A percentile compares a stretch with the other conserved stretches of the same genome.
These are phyloP conservation scores for Rossbeevera mucosa DNA, from an alignment of 768 basidiomycete species.

Conservation along the genomic window DNA sequence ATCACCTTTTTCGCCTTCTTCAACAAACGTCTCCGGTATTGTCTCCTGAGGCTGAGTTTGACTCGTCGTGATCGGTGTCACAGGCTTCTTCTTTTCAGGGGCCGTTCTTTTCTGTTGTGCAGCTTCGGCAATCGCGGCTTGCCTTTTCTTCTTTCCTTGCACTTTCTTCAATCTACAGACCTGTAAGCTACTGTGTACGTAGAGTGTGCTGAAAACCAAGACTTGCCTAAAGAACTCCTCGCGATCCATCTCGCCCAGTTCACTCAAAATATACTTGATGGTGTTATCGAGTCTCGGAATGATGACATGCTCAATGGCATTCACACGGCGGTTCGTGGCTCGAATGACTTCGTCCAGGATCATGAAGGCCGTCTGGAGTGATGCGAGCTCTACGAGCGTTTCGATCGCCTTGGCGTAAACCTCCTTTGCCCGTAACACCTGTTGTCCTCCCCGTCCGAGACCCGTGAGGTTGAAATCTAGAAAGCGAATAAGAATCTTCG, in stretches of 20 bases:
- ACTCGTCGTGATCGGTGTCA: background rate
- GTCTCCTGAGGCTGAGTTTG: constrained; percentile 9
- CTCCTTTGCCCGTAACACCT: constrained; percentile 91
- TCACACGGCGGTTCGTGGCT: constrained; percentile 97
- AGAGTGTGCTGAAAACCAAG: background rate
- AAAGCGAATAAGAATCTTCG: too few relatives aligned
- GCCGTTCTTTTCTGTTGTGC: constrained; percentile 13
- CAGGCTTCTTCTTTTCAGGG: constrained; percentile 7
- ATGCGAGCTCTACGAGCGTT: constrained; percentile 94
- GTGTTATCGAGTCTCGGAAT: constrained; percentile 96
- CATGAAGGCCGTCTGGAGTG: constrained; percentile 94
- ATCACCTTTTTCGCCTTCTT: background rate
- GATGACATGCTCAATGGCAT: constrained; percentile 96
- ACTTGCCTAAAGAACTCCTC: constrained; percentile 87
- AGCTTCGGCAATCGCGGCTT: constrained; percentile 46
- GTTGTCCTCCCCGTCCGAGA: constrained; percentile 94
- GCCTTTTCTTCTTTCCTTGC: constrained; percentile 94
- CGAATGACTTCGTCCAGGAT: constrained; percentile 99
- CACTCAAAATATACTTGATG: constrained; percentile 95
- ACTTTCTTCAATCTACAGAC: constrained; percentile 83
- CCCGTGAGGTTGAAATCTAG: constrained; percentile 97
- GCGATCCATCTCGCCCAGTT: constrained; percentile 98
- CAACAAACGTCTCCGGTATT: background rate
- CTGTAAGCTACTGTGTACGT: constrained; percentile 1
- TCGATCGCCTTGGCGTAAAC: constrained; percentile 97